Evolutionary conservation across 1,284 basidiomycete genomes (phyloP).

Genomic region (Heterobasidion irregulare): DNA sequence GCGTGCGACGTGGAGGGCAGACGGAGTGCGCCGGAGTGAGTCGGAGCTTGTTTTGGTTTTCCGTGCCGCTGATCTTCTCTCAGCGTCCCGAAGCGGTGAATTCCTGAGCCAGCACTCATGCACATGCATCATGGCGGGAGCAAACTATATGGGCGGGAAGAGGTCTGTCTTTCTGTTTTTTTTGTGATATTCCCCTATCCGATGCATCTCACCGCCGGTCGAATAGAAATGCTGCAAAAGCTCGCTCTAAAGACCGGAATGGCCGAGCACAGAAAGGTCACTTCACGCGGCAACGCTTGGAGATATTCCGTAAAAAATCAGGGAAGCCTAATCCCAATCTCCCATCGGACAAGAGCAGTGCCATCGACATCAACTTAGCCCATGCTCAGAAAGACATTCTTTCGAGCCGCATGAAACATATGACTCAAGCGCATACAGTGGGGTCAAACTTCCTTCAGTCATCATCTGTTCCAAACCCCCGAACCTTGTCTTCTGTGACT

Average conservation of each 20-base stretch:
- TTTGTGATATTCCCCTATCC: not conserved
- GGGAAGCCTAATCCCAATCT: constrained; percentile 2
- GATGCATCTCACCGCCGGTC: not conserved
- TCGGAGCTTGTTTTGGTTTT: no score
- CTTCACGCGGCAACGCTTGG: constrained; percentile 47
- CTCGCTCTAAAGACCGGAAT: constrained; percentile 39
- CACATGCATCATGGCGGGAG: constrained; percentile 33
- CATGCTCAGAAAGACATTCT: constrained; percentile 3
- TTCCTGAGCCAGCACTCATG: not conserved
- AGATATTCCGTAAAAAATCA: constrained; percentile 34
- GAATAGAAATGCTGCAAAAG: constrained; percentile 44
- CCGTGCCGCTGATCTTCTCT: no score
- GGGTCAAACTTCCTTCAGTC: not conserved
- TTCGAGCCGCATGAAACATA: not conserved
- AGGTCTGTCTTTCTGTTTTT: constrained; percentile 23
- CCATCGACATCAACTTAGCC: not conserved
- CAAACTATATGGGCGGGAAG: constrained; percentile 58
- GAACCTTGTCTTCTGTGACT: not conserved
- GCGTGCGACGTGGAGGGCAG: no score
- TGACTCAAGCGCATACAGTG: not conserved
- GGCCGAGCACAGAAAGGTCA: constrained; percentile 42
- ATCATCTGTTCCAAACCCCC: not conserved
- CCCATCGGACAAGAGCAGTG: not conserved
- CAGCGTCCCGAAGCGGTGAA: no score
- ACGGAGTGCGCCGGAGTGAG: no score